Evolutionary conservation across 192 early-diverging fungal genomes (phyloP).

Genomic region (Mortierella hygrophila): DNA sequence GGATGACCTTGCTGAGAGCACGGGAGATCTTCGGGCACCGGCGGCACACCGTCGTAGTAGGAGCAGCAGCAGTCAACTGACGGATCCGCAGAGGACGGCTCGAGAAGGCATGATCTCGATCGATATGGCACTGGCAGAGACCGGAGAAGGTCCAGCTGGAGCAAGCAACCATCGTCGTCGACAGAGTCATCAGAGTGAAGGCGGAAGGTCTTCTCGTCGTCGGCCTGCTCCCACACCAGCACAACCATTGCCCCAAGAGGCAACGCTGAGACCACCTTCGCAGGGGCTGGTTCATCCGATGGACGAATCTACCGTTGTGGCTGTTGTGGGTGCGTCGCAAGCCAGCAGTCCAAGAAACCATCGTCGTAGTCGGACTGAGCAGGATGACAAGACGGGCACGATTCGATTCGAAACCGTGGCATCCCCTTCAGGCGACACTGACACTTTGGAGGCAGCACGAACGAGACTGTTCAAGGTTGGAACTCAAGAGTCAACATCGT

Average conservation of each 20-base stretch:
- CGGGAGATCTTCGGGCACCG: neutral
- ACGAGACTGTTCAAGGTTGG: neutral
- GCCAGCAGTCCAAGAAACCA: conserved; percentile 12
- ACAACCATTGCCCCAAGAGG: neutral
- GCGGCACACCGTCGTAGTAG: neutral
- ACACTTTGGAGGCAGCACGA: neutral
- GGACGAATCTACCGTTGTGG: neutral
- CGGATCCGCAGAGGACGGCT: neutral
- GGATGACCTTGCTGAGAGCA: conserved; percentile 4
- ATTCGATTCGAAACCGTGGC: conserved; percentile 35
- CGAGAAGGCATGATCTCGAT: conserved; percentile 35
- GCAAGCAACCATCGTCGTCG: conserved; percentile 22
- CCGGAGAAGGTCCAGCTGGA: neutral
- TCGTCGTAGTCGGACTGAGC: conserved; percentile 44
- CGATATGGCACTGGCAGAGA: conserved; percentile 31
- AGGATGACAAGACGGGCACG: conserved; percentile 27
- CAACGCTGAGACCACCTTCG: neutral
- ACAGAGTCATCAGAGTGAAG: conserved; percentile 46
- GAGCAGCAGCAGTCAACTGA: neutral
- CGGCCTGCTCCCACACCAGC: neutral
- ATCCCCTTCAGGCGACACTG: neutral
- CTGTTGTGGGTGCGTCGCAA: neutral
- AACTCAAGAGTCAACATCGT: neutral
- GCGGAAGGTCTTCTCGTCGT: conserved; percentile 14
- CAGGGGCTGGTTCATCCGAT: neutral